Percentiles rank a stretch among this genome's conserved stretches.
Evolutionary conservation across 2,329 filamentous ascomycete species (phyloP).

Genomic region (Exophiala oligosperma): DNA sequence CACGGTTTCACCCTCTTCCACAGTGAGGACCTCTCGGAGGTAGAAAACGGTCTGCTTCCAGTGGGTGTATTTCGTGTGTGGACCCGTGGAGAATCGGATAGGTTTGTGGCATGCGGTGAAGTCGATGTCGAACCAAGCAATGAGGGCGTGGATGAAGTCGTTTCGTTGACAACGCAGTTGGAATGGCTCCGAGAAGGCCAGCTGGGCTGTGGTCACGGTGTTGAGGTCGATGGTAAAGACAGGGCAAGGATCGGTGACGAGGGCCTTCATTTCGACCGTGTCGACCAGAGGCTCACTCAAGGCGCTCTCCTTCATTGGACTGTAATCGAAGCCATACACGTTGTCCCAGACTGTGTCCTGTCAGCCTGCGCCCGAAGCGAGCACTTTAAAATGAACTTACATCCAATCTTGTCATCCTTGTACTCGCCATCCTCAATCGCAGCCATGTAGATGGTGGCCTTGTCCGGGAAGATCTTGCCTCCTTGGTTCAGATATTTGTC

Average conservation of each 20-base stretch:
- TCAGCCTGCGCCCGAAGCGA: conserved; percentile 5
- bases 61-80: conserved; percentile 98
- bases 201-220: conserved; percentile 78
- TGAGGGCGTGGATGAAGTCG: conserved; percentile 94
- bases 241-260: conserved; percentile 84
- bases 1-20: conserved; percentile 82
- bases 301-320: conserved; percentile 87
- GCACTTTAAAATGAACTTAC: conserved; percentile 55
- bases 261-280: conserved; percentile 94
- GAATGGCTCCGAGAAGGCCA: conserved; percentile 81
- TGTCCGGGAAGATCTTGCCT: conserved; percentile 97
- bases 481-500: conserved; percentile 86
- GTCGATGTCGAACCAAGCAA: conserved; percentile 99
- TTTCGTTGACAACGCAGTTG: conserved; percentile 74
- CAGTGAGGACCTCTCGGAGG: conserved; percentile 86
- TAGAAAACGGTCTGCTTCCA: conserved; percentile 99
- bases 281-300: conserved; percentile 96
- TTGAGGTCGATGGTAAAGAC: conserved; percentile 91
- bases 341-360: conserved; percentile 85
- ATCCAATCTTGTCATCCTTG: conserved; percentile 99
- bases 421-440: conserved; percentile 99
- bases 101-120: conserved; percentile 98
- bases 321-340: conserved; percentile 97
- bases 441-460: conserved; percentile 94
- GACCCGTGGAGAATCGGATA: conserved; percentile 92